Base-by-base conservation (phyloP, 257 asterid species). In the Salvia miltiorrhiza region DNA sequence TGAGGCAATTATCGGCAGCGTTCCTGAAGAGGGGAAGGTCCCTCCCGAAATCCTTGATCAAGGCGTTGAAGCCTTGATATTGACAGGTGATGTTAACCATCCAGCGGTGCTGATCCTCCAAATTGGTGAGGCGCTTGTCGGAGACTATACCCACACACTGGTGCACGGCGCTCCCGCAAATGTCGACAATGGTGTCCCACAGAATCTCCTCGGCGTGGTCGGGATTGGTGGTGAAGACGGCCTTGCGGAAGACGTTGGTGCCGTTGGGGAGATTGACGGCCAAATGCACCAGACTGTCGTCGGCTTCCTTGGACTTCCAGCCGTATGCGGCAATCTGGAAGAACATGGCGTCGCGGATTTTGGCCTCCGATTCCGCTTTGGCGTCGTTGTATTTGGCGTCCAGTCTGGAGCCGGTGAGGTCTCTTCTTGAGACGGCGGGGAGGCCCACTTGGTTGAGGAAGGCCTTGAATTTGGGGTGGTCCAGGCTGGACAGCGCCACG, bases 251-350 rank as follows among this genome's bases (percentile, higher is more conserved):
- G 21, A 94, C 89, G 56, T 93, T 73, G 9, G 97, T 86, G 33
- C 99, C 99, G 28, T 91, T 89, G n/a, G 99, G 99, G 59, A 94
- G 96, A 76, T 94, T 94, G 55, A 94, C 88, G 7, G 83, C 77
- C 74, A 94, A 76, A 80, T 85, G 92, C 57, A 91, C 96, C 37
- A 86, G 57, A 68, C 75, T 86, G 12, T 91, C 89, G 16, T 87
- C 93, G 69, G 71, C 79, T 12, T 66, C 76, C 61, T 78, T 87
- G 0, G 76, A 67, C 63, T 89, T 91, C 99, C 99, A 94, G 7
- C 96, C 98, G 52, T 90, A 93, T 4, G 93, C 79, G 2, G 92
- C 92, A 41, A 94, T 73, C 79, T 94, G 99, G 73, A 94, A 94
- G 87, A 91, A 94, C 99, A 94, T 83, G 33, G 99, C 97, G 39